Conservation (phyloP, 108 stramenopile species). For the Chaetoceros muelleri region DNA sequence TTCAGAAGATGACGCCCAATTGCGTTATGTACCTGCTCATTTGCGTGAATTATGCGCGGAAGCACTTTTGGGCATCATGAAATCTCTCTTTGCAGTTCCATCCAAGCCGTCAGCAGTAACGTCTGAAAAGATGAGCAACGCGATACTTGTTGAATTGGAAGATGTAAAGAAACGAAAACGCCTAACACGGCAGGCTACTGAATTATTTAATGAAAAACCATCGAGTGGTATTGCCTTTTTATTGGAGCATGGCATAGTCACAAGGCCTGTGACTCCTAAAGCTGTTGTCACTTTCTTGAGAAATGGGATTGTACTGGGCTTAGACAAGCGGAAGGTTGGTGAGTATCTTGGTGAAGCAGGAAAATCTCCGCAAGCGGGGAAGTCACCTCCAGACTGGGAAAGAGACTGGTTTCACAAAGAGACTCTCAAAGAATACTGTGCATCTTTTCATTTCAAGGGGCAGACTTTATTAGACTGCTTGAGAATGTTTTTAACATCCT, state of each 20-base stretch:
- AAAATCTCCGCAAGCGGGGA: slow-evolving; percentile 41
- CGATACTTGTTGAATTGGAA: not conserved
- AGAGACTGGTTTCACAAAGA: slow-evolving; percentile 83
- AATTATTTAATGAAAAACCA: slow-evolving; percentile 68
- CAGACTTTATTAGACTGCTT: slow-evolving; percentile 78
- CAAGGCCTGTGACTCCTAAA: slow-evolving; percentile 63
- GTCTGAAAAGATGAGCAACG: not conserved
- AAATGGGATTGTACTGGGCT: slow-evolving; percentile 74
- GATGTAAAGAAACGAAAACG: slow-evolving; percentile 31
- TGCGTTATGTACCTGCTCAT: slow-evolving; percentile 64
- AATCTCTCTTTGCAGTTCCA: slow-evolving; percentile 47
- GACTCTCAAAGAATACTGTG: slow-evolving; percentile 56
- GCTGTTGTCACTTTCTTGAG: slow-evolving; percentile 83
- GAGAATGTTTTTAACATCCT: slow-evolving; percentile 89
- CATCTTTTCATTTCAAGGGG: slow-evolving; percentile 77
- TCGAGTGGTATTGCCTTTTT: slow-evolving; percentile 68
- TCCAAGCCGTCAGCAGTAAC: slow-evolving; percentile 25
- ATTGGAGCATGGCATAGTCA: slow-evolving; percentile 40
- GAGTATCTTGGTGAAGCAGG: slow-evolving; percentile 86
- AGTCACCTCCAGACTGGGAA: slow-evolving; percentile 57
- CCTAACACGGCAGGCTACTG: slow-evolving; percentile 51
- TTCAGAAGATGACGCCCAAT: slow-evolving; percentile 5
- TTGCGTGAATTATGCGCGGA: slow-evolving; percentile 72
- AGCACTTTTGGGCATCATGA: slow-evolving; percentile 59
- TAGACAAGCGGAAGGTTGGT: slow-evolving; percentile 83